These are phyloP conservation scores for Tillandsia leiboldiana DNA, from an alignment of 176 grass and related monocot genomes.

Conservation along the genomic window DNA sequence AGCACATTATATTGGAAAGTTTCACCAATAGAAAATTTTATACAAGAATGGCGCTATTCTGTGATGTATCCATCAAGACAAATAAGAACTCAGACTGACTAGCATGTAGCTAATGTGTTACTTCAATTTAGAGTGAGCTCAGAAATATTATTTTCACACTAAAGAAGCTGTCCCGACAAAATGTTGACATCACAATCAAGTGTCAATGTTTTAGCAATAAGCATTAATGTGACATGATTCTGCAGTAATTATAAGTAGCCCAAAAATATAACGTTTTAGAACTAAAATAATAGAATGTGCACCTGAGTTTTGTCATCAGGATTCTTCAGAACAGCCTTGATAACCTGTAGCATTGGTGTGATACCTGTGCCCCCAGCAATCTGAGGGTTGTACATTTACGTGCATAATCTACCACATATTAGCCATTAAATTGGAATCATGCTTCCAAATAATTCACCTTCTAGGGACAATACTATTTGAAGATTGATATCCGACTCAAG, in stretches of 20 bases:
- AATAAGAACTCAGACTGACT: no score
- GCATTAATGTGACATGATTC: no score
- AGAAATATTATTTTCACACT: background rate
- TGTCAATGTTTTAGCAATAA: background rate
- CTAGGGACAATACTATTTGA: background rate
- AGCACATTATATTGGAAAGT: no score
- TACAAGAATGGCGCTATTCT: no score
- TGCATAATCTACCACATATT: background rate
- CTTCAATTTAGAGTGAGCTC: no score
- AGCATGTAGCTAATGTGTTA: no score
- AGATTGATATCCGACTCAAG: background rate
- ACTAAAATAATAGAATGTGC: slow-evolving; percentile 13
- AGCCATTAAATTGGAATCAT: background rate
- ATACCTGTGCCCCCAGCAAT: slow-evolving; percentile 87
- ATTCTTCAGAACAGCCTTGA: slow-evolving; percentile 92
- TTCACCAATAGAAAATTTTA: no score
- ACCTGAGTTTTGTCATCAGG: slow-evolving; percentile 91
- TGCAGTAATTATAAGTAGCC: background rate
- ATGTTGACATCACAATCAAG: background rate
- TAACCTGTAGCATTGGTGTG: slow-evolving; percentile 96
- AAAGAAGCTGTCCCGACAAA: background rate
- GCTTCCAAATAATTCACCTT: background rate
- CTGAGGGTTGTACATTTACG: slow-evolving; percentile 27
- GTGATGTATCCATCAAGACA: no score
- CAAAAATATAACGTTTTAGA: background rate